phyloP scores from a whole-genome alignment of 768 basidiomycete species.

The Termitomyces sp. region DNA sequence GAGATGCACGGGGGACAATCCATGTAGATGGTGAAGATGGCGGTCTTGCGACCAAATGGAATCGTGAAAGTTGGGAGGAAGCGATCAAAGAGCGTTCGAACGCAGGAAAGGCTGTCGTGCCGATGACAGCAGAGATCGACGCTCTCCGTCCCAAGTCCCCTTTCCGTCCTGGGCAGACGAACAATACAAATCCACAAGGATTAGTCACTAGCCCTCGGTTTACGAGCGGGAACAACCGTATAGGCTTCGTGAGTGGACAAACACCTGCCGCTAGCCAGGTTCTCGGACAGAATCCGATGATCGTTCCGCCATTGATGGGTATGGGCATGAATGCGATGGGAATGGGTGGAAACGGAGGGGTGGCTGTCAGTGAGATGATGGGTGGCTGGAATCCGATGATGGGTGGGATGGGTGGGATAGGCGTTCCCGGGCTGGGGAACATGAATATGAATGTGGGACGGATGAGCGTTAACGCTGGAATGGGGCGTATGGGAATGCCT shows the following conservation, averaged over 20 bases:
- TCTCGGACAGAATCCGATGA: slow-evolving; percentile 31
- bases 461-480: slow-evolving; percentile 25
- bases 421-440: slow-evolving; percentile 25
- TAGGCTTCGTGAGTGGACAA: slow-evolving; percentile 23
- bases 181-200: slow-evolving; percentile 14
- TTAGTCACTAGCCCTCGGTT: slow-evolving; percentile 16
- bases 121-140: slow-evolving; percentile 78
- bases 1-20: slow-evolving; percentile 26
- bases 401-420: slow-evolving; percentile 22
- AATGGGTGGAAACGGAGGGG: slow-evolving; percentile 19
- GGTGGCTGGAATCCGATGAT: slow-evolving; percentile 34
- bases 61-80: slow-evolving; percentile 62
- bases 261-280: slow-evolving; percentile 16
- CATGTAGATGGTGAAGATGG: slow-evolving; percentile 39
- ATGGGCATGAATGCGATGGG: slow-evolving; percentile 30
- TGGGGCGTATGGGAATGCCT: slow-evolving; percentile 22
- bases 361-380: slow-evolving; percentile 28
- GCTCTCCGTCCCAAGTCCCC: slow-evolving; percentile 85
- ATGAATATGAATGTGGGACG: slow-evolving; percentile 24
- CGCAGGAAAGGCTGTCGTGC: slow-evolving; percentile 60
- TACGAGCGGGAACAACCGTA: slow-evolving; percentile 12
- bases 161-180: slow-evolving; percentile 35
- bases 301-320: slow-evolving; percentile 29
- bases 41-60: slow-evolving; percentile 49
- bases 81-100: slow-evolving; percentile 52